These are phyloP conservation scores for Madurella mycetomatis DNA, from an alignment of 2,329 filamentous ascomycete genomes.

Conservation along the genomic window DNA sequence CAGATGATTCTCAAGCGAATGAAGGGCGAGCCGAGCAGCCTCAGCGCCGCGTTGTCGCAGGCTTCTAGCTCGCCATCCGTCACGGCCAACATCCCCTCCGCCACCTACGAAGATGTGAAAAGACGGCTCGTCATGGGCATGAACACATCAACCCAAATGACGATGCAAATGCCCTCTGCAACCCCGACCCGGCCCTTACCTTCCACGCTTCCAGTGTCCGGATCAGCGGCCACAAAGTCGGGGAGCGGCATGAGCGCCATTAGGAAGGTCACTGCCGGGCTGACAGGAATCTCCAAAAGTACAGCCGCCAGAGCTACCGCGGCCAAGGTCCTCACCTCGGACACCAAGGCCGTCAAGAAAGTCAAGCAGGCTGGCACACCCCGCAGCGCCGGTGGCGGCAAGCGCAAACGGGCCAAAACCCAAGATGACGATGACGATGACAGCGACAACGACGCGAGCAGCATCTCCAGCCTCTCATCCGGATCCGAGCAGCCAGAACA, in stretches of 20 bases:
- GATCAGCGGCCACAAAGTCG: background rate
- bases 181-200: slow-evolving; percentile 15
- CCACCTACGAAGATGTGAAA: slow-evolving; percentile 37
- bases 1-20: slow-evolving; percentile 40
- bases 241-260: slow-evolving; percentile 26
- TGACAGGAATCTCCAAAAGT: slow-evolving; percentile 19
- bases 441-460: slow-evolving; percentile 24
- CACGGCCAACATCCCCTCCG: slow-evolving; percentile 30
- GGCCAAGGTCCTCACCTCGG: slow-evolving; percentile 12
- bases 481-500: slow-evolving; percentile 28
- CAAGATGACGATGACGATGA: slow-evolving; percentile 10
- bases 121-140: slow-evolving; percentile 38
- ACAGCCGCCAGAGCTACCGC: slow-evolving; percentile 6
- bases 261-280: slow-evolving; percentile 25
- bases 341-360: slow-evolving; percentile 24
- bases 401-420: slow-evolving; percentile 33
- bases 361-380: slow-evolving; percentile 17
- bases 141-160: slow-evolving; percentile 35
- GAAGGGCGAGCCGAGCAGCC: slow-evolving; percentile 32
- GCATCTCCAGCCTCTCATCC: slow-evolving; percentile 13
- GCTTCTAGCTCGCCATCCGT: slow-evolving; percentile 28
- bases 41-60: slow-evolving; percentile 34
- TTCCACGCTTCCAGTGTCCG: slow-evolving; percentile 2
- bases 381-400: slow-evolving; percentile 24
- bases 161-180: slow-evolving; percentile 33